phyloP scores from a whole-genome alignment of 73 alveolate genomes.

The Urostyla sp. region DNA sequence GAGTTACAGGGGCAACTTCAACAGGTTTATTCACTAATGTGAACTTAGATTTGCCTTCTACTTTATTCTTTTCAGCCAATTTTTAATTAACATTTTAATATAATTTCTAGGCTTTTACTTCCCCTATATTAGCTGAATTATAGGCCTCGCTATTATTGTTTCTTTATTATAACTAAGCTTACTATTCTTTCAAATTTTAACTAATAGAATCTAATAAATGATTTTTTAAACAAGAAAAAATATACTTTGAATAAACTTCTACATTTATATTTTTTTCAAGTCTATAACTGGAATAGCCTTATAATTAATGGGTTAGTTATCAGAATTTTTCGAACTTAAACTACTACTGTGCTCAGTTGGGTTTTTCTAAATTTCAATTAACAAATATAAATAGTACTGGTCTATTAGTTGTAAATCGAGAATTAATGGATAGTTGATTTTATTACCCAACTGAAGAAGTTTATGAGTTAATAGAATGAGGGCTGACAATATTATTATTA shows the following conservation, averaged over 20 bases:
- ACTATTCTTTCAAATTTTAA: slow-evolving; percentile 30
- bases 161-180: background rate
- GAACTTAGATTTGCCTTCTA: slow-evolving; percentile 31
- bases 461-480: background rate
- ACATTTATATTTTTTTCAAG: slow-evolving; percentile 19
- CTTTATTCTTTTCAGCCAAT: background rate
- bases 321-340: slow-evolving; percentile 46
- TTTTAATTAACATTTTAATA: slow-evolving; percentile 4
- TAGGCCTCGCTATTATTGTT: slow-evolving; percentile 16
- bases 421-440: slow-evolving; percentile 23
- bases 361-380: slow-evolving; percentile 26
- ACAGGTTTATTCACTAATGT: slow-evolving; percentile 40
- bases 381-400: slow-evolving; percentile 26
- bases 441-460: slow-evolving; percentile 2
- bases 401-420: slow-evolving; percentile 49
- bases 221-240: background rate
- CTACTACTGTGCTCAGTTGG: slow-evolving; percentile 46
- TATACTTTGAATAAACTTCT: slow-evolving; percentile 8
- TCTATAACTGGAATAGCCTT: slow-evolving; percentile 21
- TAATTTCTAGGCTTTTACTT: background rate
- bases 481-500: background rate
- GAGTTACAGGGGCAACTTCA: slow-evolving; percentile 30
- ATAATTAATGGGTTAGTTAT: slow-evolving; percentile 5
- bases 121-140: background rate
- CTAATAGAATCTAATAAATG: slow-evolving; percentile 8